Conservation (phyloP, 2,329 filamentous ascomycete species). For the Verticillium longisporum region DNA sequence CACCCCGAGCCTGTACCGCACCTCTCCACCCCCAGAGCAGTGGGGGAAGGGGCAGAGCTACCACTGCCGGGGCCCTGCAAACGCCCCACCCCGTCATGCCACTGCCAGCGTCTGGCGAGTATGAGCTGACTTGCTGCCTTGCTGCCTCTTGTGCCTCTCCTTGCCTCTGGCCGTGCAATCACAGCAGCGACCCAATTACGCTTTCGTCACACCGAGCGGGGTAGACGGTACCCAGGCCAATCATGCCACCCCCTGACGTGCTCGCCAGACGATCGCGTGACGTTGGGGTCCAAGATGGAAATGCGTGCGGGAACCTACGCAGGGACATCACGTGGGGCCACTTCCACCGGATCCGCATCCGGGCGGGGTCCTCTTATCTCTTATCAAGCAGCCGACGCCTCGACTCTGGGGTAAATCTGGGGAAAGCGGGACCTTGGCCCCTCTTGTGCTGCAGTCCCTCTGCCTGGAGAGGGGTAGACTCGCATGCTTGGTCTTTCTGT, state of each 20-base stretch:
- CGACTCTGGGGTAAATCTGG: slow-evolving; percentile 20
- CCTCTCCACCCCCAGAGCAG: background rate
- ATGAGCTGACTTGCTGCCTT: background rate
- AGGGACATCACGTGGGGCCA: slow-evolving; percentile 1
- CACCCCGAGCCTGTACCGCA: background rate
- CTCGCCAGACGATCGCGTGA: slow-evolving; percentile 8
- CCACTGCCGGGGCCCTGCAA: background rate
- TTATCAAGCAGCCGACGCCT: background rate
- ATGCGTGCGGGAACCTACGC: background rate
- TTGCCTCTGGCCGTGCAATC: background rate
- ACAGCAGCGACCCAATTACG: slow-evolving; percentile 16
- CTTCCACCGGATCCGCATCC: background rate
- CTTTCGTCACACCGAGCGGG: slow-evolving; percentile 37
- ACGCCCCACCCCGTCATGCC: slow-evolving; percentile 2
- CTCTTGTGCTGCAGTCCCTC: background rate
- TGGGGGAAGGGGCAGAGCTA: background rate
- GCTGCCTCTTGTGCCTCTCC: background rate
- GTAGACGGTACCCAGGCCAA: slow-evolving; percentile 22
- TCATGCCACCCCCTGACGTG: slow-evolving; percentile 1
- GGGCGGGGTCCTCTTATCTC: background rate
- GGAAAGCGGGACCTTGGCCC: slow-evolving; percentile 13
- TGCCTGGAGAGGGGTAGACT: no score
- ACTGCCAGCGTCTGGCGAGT: background rate
- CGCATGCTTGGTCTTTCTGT: no score
- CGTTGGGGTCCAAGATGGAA: background rate